Base-by-base conservation (phyloP, 192 early-diverging fungal genomes). In the Entomortierella chlamydospora region DNA sequence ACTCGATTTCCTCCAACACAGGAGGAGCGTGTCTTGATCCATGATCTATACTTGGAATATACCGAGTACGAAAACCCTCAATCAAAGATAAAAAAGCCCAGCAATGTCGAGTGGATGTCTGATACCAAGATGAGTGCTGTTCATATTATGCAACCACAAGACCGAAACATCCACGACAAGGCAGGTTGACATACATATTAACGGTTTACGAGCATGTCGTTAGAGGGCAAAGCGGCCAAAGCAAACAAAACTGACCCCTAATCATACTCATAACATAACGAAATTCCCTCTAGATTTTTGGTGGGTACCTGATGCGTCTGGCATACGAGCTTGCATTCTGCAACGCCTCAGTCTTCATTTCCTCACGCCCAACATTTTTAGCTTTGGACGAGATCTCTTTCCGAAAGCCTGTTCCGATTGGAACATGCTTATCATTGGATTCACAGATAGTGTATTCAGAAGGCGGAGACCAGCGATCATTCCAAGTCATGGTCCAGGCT, bases 321-420 rank as follows among this genome's bases (percentile, higher is more conserved):
- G 96, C 96, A 0, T 93, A 87, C 60, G 96, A 98, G 79, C 87
- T 97, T 1, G 93, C 94, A 9, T 93, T 90, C 78, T 85, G 91
- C 34, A 93, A 92, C 34, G 95, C 90, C 1, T 85, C 89, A 0
- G 71, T 93, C 12, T 94, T 93, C 55, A 83, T 90, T 30, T 85
- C 86, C 22, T 74, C 83, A 28, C 79, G 88, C 23, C 87, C 90
- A 3, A 82, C 74, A 4, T 83, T 93, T 28, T 71, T 89, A 11
- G 91, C 95, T 17, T 81, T 93, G 41, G 91, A 94, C 64, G 90
- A 91, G 53, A 90, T 92, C 72, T 85, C 89, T 22, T 97, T 98
- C 73, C 80, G 86, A 17, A 92, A 91, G 78, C 95, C 96, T 0
- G 96, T 98, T 30, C 87, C 87, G 34, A 93, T 98, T 59, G 94